Percentiles rank a stretch among this genome's conserved stretches.
Evolutionary conservation across 2,329 filamentous ascomycete genomes (phyloP).

Genomic region (Geosmithia putterillii): DNA sequence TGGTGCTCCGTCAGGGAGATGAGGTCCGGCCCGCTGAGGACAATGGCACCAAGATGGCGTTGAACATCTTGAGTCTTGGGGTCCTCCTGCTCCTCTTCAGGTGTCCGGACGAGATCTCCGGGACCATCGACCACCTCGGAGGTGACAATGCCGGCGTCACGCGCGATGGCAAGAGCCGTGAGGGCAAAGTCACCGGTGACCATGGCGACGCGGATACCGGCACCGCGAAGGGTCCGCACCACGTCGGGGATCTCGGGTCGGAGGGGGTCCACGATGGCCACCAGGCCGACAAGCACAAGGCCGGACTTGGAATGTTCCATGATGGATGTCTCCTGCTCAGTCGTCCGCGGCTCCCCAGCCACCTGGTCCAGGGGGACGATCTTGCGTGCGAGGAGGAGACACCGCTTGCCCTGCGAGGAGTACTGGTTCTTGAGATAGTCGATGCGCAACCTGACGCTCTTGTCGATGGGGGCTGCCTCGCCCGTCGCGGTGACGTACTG

Average conservation of each 20-base stretch:
- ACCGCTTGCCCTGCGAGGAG: constrained; percentile 56
- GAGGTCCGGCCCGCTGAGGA: constrained; percentile 54
- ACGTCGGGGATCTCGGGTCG: constrained; percentile 59
- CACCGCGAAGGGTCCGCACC: constrained; percentile 52
- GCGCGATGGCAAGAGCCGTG: constrained; percentile 61
- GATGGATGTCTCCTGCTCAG: constrained; percentile 40
- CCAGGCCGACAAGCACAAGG: constrained; percentile 59
- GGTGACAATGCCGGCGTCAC: constrained; percentile 59
- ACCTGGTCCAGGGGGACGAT: constrained; percentile 25
- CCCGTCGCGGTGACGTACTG: constrained; percentile 45
- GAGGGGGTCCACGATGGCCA: constrained; percentile 69
- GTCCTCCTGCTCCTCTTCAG: constrained; percentile 10
- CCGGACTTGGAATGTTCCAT: constrained; percentile 38
- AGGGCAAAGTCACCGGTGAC: constrained; percentile 70
- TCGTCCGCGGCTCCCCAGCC: constrained; percentile 13
- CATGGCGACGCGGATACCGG: constrained; percentile 70
- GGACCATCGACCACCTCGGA: constrained; percentile 39
- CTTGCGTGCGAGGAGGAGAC: constrained; percentile 55
- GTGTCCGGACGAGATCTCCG: constrained; percentile 32
- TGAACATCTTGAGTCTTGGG: neutral
- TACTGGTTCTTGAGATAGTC: constrained; percentile 53
- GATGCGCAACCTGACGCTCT: constrained; percentile 28
- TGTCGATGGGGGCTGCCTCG: constrained; percentile 34
- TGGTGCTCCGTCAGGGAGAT: constrained; percentile 52
- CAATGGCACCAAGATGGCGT: constrained; percentile 30